A percentile compares a stretch with the other conserved stretches of the same genome.
Conservation (phyloP, 2,329 filamentous ascomycete genomes). For the Pestalotiopsis sp. region DNA sequence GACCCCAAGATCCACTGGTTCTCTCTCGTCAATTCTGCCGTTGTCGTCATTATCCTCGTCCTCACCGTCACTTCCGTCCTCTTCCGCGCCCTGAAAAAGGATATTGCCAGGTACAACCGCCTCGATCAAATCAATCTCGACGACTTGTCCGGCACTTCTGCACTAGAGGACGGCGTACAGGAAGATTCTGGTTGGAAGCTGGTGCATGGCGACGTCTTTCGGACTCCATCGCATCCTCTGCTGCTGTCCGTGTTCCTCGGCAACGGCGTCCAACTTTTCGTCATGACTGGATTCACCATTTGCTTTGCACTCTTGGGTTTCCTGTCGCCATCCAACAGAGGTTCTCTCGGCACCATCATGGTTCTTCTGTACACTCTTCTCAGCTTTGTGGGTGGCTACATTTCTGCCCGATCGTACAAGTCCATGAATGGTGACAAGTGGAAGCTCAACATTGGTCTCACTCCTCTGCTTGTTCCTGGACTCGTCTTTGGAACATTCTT, state of each 20-base stretch:
- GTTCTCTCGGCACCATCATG: constrained; percentile 90
- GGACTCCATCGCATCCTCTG: constrained; percentile 79
- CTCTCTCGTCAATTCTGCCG: constrained; percentile 92
- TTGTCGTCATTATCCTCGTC: constrained; percentile 90
- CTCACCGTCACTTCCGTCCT: constrained; percentile 93
- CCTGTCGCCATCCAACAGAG: constrained; percentile 92
- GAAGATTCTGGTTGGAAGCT: constrained; percentile 99
- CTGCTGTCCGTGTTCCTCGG: constrained; percentile 86
- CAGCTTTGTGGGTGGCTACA: constrained; percentile 89
- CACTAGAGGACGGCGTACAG: constrained; percentile 87
- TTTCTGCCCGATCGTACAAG: constrained; percentile 91
- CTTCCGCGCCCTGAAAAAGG: constrained; percentile 84
- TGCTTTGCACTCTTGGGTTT: constrained; percentile 92
- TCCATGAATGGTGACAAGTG: constrained; percentile 88
- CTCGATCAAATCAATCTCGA: constrained; percentile 90
- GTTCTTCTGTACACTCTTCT: constrained; percentile 92
- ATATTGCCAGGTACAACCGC: constrained; percentile 95
- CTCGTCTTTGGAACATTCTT: constrained; percentile 90
- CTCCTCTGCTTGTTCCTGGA: constrained; percentile 81
- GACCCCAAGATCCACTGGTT: constrained; percentile 99
- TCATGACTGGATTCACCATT: constrained; percentile 96
- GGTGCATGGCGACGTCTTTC: constrained; percentile 96
- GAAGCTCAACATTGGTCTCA: constrained; percentile 91
- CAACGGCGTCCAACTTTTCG: constrained; percentile 94
- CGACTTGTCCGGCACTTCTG: constrained; percentile 79